A percentile compares a stretch with the other conserved stretches of the same genome.
Conservation (phyloP, 2,329 filamentous ascomycete genomes). For the Botrytis byssoidea region DNA sequence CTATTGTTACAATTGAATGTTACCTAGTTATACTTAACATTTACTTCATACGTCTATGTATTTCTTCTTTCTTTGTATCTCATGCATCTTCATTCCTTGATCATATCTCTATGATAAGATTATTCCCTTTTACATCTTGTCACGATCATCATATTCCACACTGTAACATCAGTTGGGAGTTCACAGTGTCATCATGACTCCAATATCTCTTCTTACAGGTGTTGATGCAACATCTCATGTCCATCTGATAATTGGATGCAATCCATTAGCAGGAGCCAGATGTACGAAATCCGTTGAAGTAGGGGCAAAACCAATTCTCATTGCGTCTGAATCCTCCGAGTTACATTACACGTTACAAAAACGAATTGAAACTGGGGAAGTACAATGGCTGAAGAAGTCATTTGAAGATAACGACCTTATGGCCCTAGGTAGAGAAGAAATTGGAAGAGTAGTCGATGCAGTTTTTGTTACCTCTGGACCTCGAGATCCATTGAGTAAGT, state of each 20-base stretch:
- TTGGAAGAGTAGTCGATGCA: conserved; percentile 77
- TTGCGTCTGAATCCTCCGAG: conserved; percentile 65
- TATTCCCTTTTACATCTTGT: neutral
- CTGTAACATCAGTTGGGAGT: neutral
- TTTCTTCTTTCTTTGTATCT: neutral
- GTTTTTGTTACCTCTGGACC: conserved; percentile 78
- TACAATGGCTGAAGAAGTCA: conserved; percentile 62
- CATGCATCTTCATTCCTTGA: neutral
- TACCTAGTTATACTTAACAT: neutral
- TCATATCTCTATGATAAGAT: conserved; percentile 2
- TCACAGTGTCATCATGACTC: conserved; percentile 25
- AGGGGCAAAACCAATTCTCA: conserved; percentile 75
- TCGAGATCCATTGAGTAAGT: conserved; percentile 43
- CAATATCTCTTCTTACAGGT: conserved; percentile 63
- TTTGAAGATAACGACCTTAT: conserved; percentile 74
- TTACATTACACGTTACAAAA: conserved; percentile 59
- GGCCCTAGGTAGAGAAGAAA: conserved; percentile 74
- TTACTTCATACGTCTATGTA: neutral
- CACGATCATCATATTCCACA: neutral
- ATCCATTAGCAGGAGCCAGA: conserved; percentile 81
- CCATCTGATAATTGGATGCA: conserved; percentile 84
- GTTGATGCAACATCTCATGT: conserved; percentile 68
- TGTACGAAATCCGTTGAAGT: conserved; percentile 77
- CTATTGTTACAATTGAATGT: neutral
- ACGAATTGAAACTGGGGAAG: conserved; percentile 63